Evolutionary conservation across 1,139 yeast genomes (phyloP), one percentile per base, ranked within the genome.

Genomic region (Kurtzmaniella quercitrusa): DNA sequence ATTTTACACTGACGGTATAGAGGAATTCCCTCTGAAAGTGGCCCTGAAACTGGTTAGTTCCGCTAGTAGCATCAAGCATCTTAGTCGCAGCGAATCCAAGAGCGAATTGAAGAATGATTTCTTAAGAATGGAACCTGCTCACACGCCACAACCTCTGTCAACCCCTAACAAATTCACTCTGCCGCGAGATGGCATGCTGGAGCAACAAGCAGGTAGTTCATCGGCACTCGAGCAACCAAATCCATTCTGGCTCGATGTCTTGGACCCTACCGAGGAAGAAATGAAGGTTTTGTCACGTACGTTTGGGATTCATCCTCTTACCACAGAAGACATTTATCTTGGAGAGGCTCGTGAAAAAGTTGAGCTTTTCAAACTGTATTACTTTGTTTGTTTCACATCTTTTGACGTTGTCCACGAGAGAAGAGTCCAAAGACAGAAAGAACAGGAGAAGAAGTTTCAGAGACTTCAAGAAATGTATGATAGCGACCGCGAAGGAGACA

Each of bases 321-420:
- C 98, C 0, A 87, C 97, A 0, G 98, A 93, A 60, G 98, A 93
- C 68, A 93, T 93, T 44, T 88, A 88, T 52, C 70, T 91, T 31
- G 96, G 96, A 2, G 98, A 93, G 57, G 84, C 96, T 1, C 79
- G 98, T 48, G 98, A 93, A 63, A 93, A 93, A 58, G 97, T 93
- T 18, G 98, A 93, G 62, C 63, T 93, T 40, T 93, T 93, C 69
- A 81, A 83, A 54, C 85, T 87, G 50, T 93, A 93, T 60, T 93
- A 93, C 62, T 82, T 93, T 55, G 89, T 93, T 19, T 90, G 97
- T 67, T 93, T 93, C 66, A 80, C 97, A 38, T 85, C 96, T 8
- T 91, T 93, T 63, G 97, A 90, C 58, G 82, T 88, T 40, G 89
- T 84, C 14, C 85, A 85, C 50, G 93, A 85, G 56, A 75, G 84